A percentile compares a stretch with the other conserved stretches of the same genome.
These are phyloP conservation scores for Petrea volubilis DNA, from an alignment of 257 asterid genomes.

Conservation along the genomic window DNA sequence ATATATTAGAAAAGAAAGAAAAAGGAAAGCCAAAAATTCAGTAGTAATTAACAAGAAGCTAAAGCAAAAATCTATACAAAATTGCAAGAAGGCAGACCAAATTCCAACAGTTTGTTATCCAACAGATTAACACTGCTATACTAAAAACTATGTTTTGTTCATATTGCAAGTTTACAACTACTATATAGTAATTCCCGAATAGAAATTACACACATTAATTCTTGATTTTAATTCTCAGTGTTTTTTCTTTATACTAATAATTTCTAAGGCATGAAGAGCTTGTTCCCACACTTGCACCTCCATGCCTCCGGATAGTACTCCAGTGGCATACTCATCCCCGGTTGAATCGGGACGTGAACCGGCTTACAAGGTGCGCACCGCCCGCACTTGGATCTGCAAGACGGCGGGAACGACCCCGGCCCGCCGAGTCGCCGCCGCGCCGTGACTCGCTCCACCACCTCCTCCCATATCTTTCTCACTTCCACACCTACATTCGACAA, in stretches of 20 bases:
- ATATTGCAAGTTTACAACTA: not conserved
- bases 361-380: slow-evolving; percentile 71
- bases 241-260: not conserved
- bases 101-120: slow-evolving; percentile 23
- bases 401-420: slow-evolving; percentile 83
- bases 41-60: not conserved
- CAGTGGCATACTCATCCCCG: slow-evolving; percentile 59
- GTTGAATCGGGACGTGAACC: slow-evolving; percentile 83
- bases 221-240: not conserved
- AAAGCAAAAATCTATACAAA: slow-evolving; percentile 35
- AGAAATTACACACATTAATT: slow-evolving; percentile 1
- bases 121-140: not conserved
- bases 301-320: slow-evolving; percentile 96
- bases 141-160: not conserved
- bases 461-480: slow-evolving; percentile 30
- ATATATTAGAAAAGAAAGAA: not conserved
- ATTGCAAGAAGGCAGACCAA: slow-evolving; percentile 17
- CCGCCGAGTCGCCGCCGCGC: slow-evolving; percentile 53
- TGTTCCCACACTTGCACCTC: slow-evolving; percentile 87
- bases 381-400: slow-evolving; percentile 85
- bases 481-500: slow-evolving; percentile 27
- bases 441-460: slow-evolving; percentile 27
- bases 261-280: slow-evolving; percentile 66
- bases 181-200: not conserved
- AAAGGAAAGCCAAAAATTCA: slow-evolving; percentile 15